phyloP scores from a whole-genome alignment of 1,284 basidiomycete genomes.

The Sanghuangporus weigelae region DNA sequence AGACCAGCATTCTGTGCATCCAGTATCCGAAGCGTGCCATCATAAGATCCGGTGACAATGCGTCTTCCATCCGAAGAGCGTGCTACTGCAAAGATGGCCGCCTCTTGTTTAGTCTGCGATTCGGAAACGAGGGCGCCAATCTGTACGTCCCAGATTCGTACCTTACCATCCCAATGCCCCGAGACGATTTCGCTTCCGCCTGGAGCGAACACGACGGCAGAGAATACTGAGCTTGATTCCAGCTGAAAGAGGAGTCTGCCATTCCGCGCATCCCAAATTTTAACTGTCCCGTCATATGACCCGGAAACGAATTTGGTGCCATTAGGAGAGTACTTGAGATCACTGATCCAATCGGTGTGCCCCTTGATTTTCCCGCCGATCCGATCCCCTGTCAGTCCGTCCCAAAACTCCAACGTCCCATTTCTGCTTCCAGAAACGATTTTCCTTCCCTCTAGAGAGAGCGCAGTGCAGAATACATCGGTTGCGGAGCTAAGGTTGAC shows the following conservation, averaged over 20 bases:
- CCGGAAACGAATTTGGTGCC: slow-evolving; percentile 12
- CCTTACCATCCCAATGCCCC: not conserved
- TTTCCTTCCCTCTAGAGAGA: slow-evolving; percentile 6
- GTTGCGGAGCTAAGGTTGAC: not conserved
- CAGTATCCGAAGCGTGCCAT: not conserved
- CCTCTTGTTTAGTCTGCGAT: not conserved
- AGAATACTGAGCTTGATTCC: not conserved
- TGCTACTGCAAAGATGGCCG: not conserved
- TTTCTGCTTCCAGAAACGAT: slow-evolving; percentile 13
- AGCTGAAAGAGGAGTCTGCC: not conserved
- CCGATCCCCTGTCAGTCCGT: not conserved
- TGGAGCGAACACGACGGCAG: not conserved
- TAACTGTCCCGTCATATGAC: slow-evolving; percentile 1
- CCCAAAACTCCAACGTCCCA: slow-evolving; percentile 9
- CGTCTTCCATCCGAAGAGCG: not conserved
- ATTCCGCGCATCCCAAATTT: slow-evolving; percentile 9
- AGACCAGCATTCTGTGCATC: not conserved
- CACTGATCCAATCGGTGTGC: not conserved
- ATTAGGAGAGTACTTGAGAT: slow-evolving; percentile 12
- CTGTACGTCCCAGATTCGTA: not conserved
- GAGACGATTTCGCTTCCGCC: not conserved
- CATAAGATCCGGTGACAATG: not conserved
- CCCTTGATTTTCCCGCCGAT: not conserved
- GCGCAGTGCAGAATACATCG: not conserved
- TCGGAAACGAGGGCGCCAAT: not conserved